A percentile compares a stretch with the other conserved stretches of the same genome.
Conservation (phyloP, 106 monocot genomes). For the Triglochin maritima region DNA sequence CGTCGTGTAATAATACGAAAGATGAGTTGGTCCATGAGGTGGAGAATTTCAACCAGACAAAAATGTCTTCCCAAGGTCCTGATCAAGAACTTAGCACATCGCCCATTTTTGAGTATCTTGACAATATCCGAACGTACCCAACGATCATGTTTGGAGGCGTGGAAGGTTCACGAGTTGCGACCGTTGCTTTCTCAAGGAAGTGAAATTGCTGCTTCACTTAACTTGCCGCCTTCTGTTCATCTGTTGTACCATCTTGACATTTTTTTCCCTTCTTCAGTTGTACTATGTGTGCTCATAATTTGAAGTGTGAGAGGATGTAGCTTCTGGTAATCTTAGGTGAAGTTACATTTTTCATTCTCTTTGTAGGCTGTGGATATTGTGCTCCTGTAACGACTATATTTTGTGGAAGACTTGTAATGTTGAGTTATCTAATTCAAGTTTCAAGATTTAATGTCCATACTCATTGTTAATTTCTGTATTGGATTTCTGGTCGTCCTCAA, state of each 20-base stretch:
- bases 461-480: too few relatives aligned
- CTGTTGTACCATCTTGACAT: too few relatives aligned
- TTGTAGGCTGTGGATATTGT: neutral
- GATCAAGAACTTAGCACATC: slow-evolving; percentile 9
- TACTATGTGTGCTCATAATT: too few relatives aligned
- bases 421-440: too few relatives aligned
- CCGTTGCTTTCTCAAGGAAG: slow-evolving; percentile 57
- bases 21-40: slow-evolving; percentile 71
- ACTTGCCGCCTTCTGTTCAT: too few relatives aligned
- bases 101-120: slow-evolving; percentile 46
- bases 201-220: slow-evolving; percentile 1
- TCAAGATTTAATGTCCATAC: too few relatives aligned
- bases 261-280: too few relatives aligned
- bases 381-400: neutral
- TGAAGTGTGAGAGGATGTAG: too few relatives aligned
- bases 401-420: too few relatives aligned
- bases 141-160: slow-evolving; percentile 83
- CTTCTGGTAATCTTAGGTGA: neutral
- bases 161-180: slow-evolving; percentile 76
- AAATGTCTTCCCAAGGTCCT: slow-evolving; percentile 1
- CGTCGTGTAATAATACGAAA: slow-evolving; percentile 59
- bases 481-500: too few relatives aligned
- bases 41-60: slow-evolving; percentile 42
- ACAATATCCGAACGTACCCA: slow-evolving; percentile 57
- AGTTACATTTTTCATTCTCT: neutral